These are phyloP conservation scores for Graphilbum fragrans DNA, from an alignment of 2,329 filamentous ascomycete species.

Conservation along the genomic window DNA sequence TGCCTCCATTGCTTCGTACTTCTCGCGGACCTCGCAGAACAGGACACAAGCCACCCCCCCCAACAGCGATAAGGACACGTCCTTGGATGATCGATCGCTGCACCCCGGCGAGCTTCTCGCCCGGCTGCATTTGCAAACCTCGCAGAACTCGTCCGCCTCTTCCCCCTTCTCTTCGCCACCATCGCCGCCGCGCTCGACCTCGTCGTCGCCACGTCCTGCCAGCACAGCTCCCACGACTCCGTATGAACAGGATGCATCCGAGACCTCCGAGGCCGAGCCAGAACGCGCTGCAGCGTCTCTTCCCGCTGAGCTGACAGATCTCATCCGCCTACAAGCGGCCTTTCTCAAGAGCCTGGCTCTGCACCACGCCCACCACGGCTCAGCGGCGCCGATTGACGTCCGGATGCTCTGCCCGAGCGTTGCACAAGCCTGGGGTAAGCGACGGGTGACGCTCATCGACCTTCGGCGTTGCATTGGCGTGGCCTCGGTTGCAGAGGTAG, in stretches of 20 bases:
- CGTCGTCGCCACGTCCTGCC: constrained; percentile 10
- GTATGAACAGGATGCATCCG: constrained; percentile 22
- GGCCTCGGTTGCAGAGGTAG: constrained; percentile 13
- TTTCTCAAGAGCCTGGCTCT: constrained; percentile 58
- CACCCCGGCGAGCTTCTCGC: constrained; percentile 25
- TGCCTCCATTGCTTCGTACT: constrained; percentile 10
- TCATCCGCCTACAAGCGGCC: constrained; percentile 51
- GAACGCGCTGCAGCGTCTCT: constrained; percentile 19
- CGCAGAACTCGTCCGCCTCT: constrained; percentile 12
- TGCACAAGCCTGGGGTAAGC: constrained; percentile 60
- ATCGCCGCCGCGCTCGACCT: constrained; percentile 11
- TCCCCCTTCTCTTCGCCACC: constrained; percentile 9
- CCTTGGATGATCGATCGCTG: background rate
- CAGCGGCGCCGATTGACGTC: constrained; percentile 50
- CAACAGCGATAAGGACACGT: constrained; percentile 5
- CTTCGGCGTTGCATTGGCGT: constrained; percentile 55
- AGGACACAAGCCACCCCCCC: background rate
- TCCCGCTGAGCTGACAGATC: constrained; percentile 41
- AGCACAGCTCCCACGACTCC: constrained; percentile 26
- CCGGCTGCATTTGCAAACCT: constrained; percentile 25
- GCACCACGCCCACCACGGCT: constrained; percentile 58
- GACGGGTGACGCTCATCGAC: constrained; percentile 52
- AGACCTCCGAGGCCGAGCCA: constrained; percentile 16
- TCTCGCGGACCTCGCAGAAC: constrained; percentile 1
- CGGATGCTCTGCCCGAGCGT: constrained; percentile 47